Percentiles rank a stretch among this genome's conserved stretches.
Evolutionary conservation across 2,329 filamentous ascomycete genomes (phyloP).

Genomic region (Penicillium sp.): DNA sequence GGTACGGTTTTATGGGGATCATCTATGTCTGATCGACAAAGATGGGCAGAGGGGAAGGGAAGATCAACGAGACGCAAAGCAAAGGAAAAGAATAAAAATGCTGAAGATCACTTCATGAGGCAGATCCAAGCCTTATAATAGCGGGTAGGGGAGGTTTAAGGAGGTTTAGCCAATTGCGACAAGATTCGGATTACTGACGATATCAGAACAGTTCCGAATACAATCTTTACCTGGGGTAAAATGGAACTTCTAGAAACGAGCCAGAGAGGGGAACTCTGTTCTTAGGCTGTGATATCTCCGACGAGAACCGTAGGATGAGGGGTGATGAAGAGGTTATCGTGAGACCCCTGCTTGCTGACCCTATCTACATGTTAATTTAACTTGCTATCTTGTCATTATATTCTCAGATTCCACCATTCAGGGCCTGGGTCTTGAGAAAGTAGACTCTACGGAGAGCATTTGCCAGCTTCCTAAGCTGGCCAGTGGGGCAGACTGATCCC

Average conservation of each 20-base stretch:
- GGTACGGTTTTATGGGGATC: slow-evolving; percentile 4
- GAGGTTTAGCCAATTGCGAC: slow-evolving; percentile 24
- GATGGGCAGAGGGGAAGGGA: neutral
- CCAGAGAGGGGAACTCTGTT: slow-evolving; percentile 19
- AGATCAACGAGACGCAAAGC: slow-evolving; percentile 12
- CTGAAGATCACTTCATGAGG: slow-evolving; percentile 26
- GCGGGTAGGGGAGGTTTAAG: neutral
- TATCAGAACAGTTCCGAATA: slow-evolving; percentile 26
- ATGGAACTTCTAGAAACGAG: slow-evolving; percentile 24
- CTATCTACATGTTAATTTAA: neutral
- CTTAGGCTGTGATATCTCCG: slow-evolving; percentile 13
- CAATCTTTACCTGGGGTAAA: slow-evolving; percentile 31
- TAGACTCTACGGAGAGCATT: neutral
- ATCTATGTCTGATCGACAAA: slow-evolving; percentile 11
- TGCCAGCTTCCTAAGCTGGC: neutral
- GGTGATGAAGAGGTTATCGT: slow-evolving; percentile 2
- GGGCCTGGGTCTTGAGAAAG: neutral
- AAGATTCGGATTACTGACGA: slow-evolving; percentile 25
- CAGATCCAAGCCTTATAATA: slow-evolving; percentile 24
- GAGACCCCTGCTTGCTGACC: neutral
- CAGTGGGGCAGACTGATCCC: neutral
- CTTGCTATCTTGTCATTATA: neutral
- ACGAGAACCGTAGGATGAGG: slow-evolving; percentile 18
- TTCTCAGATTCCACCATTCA: neutral
- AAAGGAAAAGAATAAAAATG: slow-evolving; percentile 16